phyloP scores from a whole-genome alignment of 148 eudicot genomes.

The Rhododendron ferrugineum region DNA sequence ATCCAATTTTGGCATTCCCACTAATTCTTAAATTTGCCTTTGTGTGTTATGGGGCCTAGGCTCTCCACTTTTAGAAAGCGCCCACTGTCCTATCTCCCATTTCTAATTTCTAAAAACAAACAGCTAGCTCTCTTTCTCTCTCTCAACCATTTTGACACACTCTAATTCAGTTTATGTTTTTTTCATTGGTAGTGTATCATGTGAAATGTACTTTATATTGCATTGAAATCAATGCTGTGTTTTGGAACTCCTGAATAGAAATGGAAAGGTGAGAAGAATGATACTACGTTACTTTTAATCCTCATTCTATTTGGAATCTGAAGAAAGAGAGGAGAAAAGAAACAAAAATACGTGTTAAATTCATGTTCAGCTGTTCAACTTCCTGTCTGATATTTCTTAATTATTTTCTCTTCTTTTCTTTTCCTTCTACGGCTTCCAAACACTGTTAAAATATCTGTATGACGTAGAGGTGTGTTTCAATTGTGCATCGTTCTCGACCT shows the following conservation, averaged over 20 bases:
- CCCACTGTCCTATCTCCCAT: background rate
- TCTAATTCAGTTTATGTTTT: background rate
- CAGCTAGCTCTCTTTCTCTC: background rate
- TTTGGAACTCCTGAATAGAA: background rate
- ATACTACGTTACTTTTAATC: background rate
- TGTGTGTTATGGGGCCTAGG: background rate
- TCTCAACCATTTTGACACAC: background rate
- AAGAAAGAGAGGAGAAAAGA: background rate
- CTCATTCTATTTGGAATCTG: background rate
- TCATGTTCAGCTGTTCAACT: background rate
- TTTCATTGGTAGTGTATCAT: background rate
- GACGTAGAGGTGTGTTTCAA: background rate
- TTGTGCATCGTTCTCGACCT: background rate
- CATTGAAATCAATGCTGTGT: background rate
- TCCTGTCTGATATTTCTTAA: background rate
- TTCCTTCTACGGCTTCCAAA: background rate
- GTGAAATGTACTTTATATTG: background rate
- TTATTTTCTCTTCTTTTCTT: background rate
- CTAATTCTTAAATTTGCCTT: background rate
- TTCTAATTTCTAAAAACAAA: background rate
- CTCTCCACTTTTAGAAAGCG: background rate
- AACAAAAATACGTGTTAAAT: background rate
- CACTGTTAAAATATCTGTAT: background rate
- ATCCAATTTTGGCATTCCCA: background rate
- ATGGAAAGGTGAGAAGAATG: background rate